Evolutionary conservation across 2,329 filamentous ascomycete species (phyloP), one percentile per base, ranked within the genome.

Genomic region (Aspergillus fumigatiaffinis): DNA sequence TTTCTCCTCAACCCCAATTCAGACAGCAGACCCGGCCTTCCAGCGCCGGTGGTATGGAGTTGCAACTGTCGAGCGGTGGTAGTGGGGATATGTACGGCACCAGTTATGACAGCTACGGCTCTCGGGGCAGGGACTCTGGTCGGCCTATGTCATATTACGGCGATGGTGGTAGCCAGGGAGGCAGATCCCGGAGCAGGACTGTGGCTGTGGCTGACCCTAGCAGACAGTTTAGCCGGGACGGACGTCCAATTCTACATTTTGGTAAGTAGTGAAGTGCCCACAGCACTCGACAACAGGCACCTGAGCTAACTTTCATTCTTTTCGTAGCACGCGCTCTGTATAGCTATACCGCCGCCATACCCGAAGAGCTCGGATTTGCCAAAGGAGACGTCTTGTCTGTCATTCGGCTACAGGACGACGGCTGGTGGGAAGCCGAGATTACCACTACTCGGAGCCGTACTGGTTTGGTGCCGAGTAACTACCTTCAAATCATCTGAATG

Each of bases 361-460:
- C 93, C 0, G 94, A 97, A 72, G 95, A 99, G 76, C 79, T 99
- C 21, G 89, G 89, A 14, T 99, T 99, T 74, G 82, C 82, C 50
- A 99, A 99, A 78, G 92, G 92, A 50, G 95, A 99, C 70, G 86
- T 93, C 58, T 81, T 99, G 14, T 91, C 93, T 2, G 87, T 99
- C 14, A 80, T 97, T 50, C 84, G 92, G 59, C 86, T 96, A 68
- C 94, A 99, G 76, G 94, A 99, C 72, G 94, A 99, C 71, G 94
- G 94, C 21, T 99, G 94, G 94, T 99, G 95, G 94, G 94, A 99
- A 78, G 95, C 95, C 12, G 93, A 97, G 74, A 85, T 97, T 44
- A 90, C 92, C 49, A 80, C 79, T 8, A 72, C 76, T 44, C 72
- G 70, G n/a, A 63, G 68, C 42, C 71, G 67, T 55, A 73, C 81